Evolutionary conservation across 768 basidiomycete genomes (phyloP).

Genomic region (Amanita inopinata): DNA sequence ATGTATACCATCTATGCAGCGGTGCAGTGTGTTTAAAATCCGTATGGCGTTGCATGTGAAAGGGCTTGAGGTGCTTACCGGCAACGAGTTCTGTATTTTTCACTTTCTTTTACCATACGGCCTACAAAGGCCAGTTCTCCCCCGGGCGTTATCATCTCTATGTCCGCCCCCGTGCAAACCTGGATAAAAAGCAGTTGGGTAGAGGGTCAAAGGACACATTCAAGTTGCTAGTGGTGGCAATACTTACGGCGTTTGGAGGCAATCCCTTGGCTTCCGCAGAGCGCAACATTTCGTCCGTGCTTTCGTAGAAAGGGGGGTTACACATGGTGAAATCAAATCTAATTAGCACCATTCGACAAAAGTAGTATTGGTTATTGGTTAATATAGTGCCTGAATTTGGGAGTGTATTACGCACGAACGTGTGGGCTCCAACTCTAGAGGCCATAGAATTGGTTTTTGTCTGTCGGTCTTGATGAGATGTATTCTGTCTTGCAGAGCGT

Average conservation of each 20-base stretch:
- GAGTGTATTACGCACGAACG: constrained; percentile 10
- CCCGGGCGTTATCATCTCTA: constrained; percentile 85
- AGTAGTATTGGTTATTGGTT: background rate
- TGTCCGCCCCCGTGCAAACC: constrained; percentile 80
- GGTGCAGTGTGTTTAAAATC: background rate
- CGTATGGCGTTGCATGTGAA: background rate
- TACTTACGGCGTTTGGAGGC: constrained; percentile 60
- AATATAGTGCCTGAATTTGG: no score
- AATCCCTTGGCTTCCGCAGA: constrained; percentile 56
- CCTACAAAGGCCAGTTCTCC: constrained; percentile 78
- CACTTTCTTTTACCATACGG: constrained; percentile 70
- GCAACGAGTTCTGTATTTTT: constrained; percentile 38
- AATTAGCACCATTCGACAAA: background rate
- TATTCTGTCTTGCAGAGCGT: constrained; percentile 46
- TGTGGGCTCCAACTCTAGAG: constrained; percentile 17
- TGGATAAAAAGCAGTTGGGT: constrained; percentile 19
- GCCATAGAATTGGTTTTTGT: constrained; percentile 37
- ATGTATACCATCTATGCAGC: constrained; percentile 78
- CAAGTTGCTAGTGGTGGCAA: background rate
- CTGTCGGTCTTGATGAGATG: constrained; percentile 28
- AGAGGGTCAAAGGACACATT: background rate
- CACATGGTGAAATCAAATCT: constrained; percentile 84
- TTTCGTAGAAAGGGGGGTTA: constrained; percentile 94
- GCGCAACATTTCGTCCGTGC: constrained; percentile 50
- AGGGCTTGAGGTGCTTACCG: constrained; percentile 28